phyloP scores from a whole-genome alignment of 345 rosid species.

The Passiflora organensis region DNA sequence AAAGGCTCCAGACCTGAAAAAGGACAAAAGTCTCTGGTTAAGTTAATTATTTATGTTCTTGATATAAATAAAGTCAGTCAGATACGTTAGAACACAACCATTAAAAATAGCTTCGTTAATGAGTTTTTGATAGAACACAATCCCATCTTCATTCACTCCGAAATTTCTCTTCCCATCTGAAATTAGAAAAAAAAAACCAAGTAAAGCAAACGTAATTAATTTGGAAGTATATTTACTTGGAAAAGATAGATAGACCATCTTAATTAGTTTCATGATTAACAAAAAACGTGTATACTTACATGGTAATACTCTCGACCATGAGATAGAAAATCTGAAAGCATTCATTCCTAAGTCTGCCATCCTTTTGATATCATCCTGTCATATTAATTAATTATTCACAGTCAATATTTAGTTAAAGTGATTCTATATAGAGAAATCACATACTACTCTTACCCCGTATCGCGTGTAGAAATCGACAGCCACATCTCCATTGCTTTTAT shows the following conservation, averaged over 20 bases:
- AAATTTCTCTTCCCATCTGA: not conserved
- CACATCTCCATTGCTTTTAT: not conserved
- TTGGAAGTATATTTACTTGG: not conserved
- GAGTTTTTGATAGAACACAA: slow-evolving; percentile 1
- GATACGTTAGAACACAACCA: no score
- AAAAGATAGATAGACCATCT: not conserved
- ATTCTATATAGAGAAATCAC: no score
- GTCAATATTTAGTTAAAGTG: no score
- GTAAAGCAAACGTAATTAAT: not conserved
- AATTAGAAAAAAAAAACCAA: not conserved
- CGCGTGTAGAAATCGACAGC: not conserved
- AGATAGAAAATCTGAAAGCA: not conserved
- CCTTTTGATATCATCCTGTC: not conserved
- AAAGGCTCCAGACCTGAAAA: slow-evolving; percentile 7
- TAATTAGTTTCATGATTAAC: not conserved
- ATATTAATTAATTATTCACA: not conserved
- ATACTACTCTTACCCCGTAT: no score
- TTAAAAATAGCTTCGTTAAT: not conserved
- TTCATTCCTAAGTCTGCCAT: not conserved
- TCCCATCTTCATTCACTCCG: slow-evolving; percentile 1
- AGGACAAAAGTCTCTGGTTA: no score
- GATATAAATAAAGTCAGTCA: no score
- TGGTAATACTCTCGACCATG: not conserved
- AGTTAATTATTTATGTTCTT: no score
- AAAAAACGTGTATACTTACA: not conserved